These are phyloP conservation scores for button mushroom (Agaricus bisporus) DNA, from an alignment of 768 basidiomycete genomes.

Conservation along the genomic window DNA sequence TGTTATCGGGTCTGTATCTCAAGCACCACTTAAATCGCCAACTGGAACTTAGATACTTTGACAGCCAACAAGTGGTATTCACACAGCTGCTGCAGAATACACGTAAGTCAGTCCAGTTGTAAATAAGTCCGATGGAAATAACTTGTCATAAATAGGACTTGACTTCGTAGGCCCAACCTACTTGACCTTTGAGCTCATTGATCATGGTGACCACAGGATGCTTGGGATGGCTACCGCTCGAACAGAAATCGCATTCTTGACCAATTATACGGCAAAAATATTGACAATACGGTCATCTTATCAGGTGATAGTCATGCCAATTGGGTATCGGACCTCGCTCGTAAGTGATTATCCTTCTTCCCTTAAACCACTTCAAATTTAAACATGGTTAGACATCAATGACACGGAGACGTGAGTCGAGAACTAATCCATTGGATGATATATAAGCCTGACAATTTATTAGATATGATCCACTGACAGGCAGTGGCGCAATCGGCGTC, in stretches of 20 bases:
- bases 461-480: slow-evolving; percentile 44
- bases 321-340: slow-evolving; percentile 54
- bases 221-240: slow-evolving; percentile 56
- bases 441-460: not conserved
- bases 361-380: not conserved
- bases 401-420: slow-evolving; percentile 36
- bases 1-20: slow-evolving; percentile 35
- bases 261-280: slow-evolving; percentile 42
- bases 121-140: not conserved
- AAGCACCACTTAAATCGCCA: not conserved
- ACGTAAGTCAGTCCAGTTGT: not conserved
- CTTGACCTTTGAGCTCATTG: not conserved
- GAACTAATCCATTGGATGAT: not conserved
- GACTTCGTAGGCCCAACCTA: not conserved
- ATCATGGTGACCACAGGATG: slow-evolving; percentile 29
- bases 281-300: slow-evolving; percentile 50
- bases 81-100: slow-evolving; percentile 29
- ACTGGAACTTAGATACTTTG: not conserved
- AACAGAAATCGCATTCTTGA: slow-evolving; percentile 41
- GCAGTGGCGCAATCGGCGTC: slow-evolving; percentile 46
- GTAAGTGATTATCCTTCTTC: slow-evolving; percentile 12
- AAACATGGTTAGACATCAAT: slow-evolving; percentile 33
- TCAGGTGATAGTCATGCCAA: slow-evolving; percentile 60
- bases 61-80: slow-evolving; percentile 53
- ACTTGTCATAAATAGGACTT: not conserved